Base-by-base conservation (phyloP, 257 asterid genomes). In the Echium plantagineum region DNA sequence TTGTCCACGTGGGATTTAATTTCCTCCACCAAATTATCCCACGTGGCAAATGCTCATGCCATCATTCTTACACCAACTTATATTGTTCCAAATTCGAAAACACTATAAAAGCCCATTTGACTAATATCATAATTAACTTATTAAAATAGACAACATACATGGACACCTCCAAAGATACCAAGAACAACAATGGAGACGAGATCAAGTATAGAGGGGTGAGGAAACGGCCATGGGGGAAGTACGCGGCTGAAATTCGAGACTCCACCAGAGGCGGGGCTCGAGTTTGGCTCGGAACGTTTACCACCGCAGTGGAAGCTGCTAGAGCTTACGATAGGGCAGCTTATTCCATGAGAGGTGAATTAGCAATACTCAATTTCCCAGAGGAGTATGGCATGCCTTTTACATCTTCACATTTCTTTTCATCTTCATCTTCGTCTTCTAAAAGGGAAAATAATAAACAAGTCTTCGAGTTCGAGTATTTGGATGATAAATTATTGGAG, bases 221-320 rank as follows among this genome's bases (percentile, higher is more conserved):
- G 6, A 77, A 65, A 81, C 76, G 91, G 52, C 88, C 84, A 21
- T 84, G 85, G 88, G 93, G 93, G 2, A 84, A 81, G 42, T 84
- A 72, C 55, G 93, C 93, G 15, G 93, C 93, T 6, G 93, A 84
- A 79, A 81, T 84, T 64, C 85, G 93, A 0, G 93, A 84, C 74
- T 71, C 82, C 0, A 55, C 72, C 3, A 48, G 71, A 16, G 80
- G 75, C 2, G 88, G 88, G 5, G 83, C 85, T 5, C 74, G 93
- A 0, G 83, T 84, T 4, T 84, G 93, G 93, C 84, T 84, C 0
- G 91, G 91, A 21, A 84, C 87, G 13, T 84, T 68, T 57, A 63
- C 64, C 76, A 67, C 84, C 0, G 88, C 83, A 0, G 84, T 72
- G 71, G 85, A 79, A 58, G 93, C 93, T 0, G 93, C 93, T 1